Evolutionary conservation across 164 flowering plant genomes (phyloP), one percentile per base, ranked within the genome.

Genomic region (Liriodendron chinense): DNA sequence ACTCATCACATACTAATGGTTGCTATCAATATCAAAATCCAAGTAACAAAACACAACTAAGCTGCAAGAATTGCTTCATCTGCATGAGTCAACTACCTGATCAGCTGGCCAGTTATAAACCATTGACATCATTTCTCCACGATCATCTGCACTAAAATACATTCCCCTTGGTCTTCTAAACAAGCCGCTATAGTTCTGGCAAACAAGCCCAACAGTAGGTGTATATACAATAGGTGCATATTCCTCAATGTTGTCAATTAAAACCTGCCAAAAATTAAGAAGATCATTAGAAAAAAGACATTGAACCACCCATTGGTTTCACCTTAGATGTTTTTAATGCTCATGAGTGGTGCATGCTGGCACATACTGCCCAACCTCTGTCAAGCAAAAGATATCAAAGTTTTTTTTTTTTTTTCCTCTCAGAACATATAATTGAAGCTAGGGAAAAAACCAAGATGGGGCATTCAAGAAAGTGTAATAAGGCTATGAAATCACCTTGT

Each of bases 101-200:
- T 96, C 99, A 68, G 99, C 92, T 43, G 99, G 98, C 99, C 99
- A 95, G 80, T 93, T 92, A 64, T 93, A 92, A 72, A 92, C 94
- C 98, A 91, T 92, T 50, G 97, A 93, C 96, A 93, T 93, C 99
- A 93, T 91, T 83, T 94, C 97, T 68, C 97, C 98, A 80, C 97
- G 94, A 84, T 96, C 99, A 57, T 73, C 90, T 64, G 97, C 97
- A 86, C 99, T 92, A 74, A 94, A 96, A 78, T 94, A 94, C 98
- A 94, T 96, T 71, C 99, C 99, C 68, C 99, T 89, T 28, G 99
- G 99, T 82, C 99, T 86, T 89, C 99, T 90, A 79, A 92, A 96
- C 80, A 94, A 80, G 26, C 99, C 97, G 84, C 98, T 88, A 62
- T 92, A 96, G 72, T 96, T 96, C 82, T 94, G 99, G 84, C 99